phyloP scores from a whole-genome alignment of 2,329 filamentous ascomycete genomes.

The Tympanopsis confertula region DNA sequence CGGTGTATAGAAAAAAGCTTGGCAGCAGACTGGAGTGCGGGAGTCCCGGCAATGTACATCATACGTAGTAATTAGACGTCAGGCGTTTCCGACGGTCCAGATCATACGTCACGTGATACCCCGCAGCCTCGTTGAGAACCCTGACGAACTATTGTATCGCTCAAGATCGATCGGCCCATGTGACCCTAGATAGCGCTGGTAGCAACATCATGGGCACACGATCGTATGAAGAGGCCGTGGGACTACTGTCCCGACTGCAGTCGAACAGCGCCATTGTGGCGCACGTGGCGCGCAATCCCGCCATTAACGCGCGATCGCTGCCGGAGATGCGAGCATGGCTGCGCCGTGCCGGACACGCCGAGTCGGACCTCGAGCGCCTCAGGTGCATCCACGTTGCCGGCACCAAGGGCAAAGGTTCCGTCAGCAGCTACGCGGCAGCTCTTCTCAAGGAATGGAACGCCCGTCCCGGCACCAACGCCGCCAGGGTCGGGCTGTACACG shows the following conservation, averaged over 20 bases:
- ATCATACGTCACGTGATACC: too few relatives aligned
- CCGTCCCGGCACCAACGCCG: slow-evolving; percentile 11
- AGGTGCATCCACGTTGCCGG: slow-evolving; percentile 72
- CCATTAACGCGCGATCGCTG: slow-evolving; percentile 60
- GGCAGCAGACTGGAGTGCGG: too few relatives aligned
- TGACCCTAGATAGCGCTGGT: too few relatives aligned
- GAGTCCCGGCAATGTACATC: too few relatives aligned
- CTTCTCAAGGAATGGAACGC: slow-evolving; percentile 54
- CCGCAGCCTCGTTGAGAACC: too few relatives aligned
- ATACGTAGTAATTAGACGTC: too few relatives aligned
- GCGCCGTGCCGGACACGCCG: slow-evolving; percentile 60
- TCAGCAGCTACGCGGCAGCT: slow-evolving; percentile 70
- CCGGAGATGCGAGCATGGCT: slow-evolving; percentile 76
- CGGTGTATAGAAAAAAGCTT: too few relatives aligned
- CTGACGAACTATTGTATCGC: too few relatives aligned
- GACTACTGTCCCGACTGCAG: slow-evolving; percentile 64
- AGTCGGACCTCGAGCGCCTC: slow-evolving; percentile 26
- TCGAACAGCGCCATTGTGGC: slow-evolving; percentile 60
- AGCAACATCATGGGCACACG: too few relatives aligned
- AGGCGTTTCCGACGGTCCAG: too few relatives aligned
- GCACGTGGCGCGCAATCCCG: slow-evolving; percentile 27
- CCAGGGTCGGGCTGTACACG: slow-evolving; percentile 64
- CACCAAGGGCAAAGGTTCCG: slow-evolving; percentile 89
- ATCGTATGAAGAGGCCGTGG: slow-evolving; percentile 55
- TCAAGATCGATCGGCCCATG: too few relatives aligned